Conservation (phyloP, 192 early-diverging fungal species). For the Coemansia sp. region DNA sequence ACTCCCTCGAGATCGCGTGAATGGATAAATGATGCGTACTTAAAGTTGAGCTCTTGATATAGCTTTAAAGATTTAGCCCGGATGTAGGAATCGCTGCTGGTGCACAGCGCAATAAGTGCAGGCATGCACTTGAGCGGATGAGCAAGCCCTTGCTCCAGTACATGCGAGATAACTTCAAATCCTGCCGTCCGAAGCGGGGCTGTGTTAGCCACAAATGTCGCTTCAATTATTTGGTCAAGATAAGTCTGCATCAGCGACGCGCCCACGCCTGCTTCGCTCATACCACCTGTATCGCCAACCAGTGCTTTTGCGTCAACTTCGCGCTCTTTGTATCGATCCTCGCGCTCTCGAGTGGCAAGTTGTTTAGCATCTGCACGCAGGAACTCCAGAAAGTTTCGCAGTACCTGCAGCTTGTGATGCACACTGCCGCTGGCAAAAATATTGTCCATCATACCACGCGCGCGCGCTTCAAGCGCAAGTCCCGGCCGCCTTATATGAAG, state of each 20-base stretch:
- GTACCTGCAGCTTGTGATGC: constrained; percentile 64
- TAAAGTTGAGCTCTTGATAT: constrained; percentile 74
- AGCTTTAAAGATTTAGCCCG: constrained; percentile 70
- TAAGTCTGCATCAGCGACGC: constrained; percentile 88
- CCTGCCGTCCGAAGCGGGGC: constrained; percentile 63
- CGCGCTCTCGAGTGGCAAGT: constrained; percentile 53
- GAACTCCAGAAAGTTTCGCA: constrained; percentile 71
- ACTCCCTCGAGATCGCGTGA: constrained; percentile 76
- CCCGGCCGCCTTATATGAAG: constrained; percentile 71
- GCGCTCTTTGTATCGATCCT: constrained; percentile 30
- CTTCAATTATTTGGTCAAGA: constrained; percentile 71
- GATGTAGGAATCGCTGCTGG: constrained; percentile 61
- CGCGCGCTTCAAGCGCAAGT: constrained; percentile 58
- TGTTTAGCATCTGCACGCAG: constrained; percentile 63
- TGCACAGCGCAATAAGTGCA: constrained; percentile 80
- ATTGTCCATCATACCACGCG: constrained; percentile 65
- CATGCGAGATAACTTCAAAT: constrained; percentile 78
- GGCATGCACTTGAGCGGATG: constrained; percentile 93
- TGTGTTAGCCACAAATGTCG: constrained; percentile 60
- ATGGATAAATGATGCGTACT: constrained; percentile 89
- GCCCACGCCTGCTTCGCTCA: constrained; percentile 83
- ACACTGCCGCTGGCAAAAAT: constrained; percentile 56
- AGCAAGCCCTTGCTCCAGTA: constrained; percentile 86
- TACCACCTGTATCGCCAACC: constrained; percentile 78
- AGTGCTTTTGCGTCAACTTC: constrained; percentile 72